Evolutionary conservation across 305 asterid genomes (phyloP).

Genomic region (Rubia peregrina): DNA sequence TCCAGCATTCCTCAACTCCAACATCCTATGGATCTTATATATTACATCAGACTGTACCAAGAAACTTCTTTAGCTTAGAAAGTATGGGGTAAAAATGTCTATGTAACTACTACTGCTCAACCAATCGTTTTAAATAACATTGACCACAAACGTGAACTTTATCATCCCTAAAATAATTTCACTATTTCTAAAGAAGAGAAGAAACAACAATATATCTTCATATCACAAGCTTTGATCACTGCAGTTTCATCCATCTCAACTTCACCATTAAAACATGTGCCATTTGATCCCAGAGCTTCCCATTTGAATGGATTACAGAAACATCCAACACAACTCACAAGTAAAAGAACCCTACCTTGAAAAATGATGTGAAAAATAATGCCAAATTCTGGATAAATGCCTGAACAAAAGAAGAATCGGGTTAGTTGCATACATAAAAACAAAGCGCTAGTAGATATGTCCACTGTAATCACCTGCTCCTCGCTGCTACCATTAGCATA

Average conservation of each 20-base stretch:
- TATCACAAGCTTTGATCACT: neutral
- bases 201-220: neutral
- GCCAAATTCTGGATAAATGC: slow-evolving; percentile 97
- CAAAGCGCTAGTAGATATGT: slow-evolving; percentile 2
- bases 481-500: slow-evolving; percentile 78
- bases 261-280: neutral
- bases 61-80: neutral
- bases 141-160: neutral
- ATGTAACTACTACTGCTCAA: too few species aligned
- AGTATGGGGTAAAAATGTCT: neutral
- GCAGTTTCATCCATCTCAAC: neutral
- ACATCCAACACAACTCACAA: neutral
- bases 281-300: neutral
- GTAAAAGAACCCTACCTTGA: slow-evolving; percentile 46
- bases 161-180: neutral
- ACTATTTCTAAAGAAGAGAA: too few species aligned
- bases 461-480: slow-evolving; percentile 60
- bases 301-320: neutral
- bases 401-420: slow-evolving; percentile 35
- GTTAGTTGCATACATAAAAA: slow-evolving; percentile 14
- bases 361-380: slow-evolving; percentile 88
- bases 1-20: neutral
- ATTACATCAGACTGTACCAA: neutral
- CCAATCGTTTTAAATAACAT: neutral
- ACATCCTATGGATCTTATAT: neutral